Percentiles rank a stretch among this genome's conserved stretches.
Evolutionary conservation across 2,329 filamentous ascomycete species (phyloP).

Genomic region (Clonostachys rosea): DNA sequence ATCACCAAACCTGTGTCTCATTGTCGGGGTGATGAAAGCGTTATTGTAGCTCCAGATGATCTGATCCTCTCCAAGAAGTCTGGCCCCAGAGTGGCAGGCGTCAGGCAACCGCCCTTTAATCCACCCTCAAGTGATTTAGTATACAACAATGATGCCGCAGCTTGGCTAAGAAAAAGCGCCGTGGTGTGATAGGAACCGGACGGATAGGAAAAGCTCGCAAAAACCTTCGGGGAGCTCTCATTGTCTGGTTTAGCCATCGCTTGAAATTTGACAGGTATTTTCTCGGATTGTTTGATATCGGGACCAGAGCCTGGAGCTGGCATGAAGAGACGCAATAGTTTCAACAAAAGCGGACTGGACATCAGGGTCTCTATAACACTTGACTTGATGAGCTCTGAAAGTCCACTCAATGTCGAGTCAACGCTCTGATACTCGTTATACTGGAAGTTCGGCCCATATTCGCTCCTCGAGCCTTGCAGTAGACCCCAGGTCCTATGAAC

Average conservation of each 20-base stretch:
- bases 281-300: background rate
- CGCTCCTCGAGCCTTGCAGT: constrained; percentile 34
- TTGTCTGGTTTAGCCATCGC: background rate
- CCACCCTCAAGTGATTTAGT: background rate
- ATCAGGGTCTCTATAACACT: background rate
- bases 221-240: background rate
- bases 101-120: background rate
- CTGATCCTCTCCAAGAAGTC: background rate
- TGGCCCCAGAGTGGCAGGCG: background rate
- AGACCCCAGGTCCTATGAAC: constrained; percentile 63
- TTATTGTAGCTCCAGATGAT: background rate
- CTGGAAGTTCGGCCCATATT: constrained; percentile 58
- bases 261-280: background rate
- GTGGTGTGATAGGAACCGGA: background rate
- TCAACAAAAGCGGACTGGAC: background rate
- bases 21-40: background rate
- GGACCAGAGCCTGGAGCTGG: background rate
- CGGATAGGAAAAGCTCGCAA: background rate
- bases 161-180: background rate
- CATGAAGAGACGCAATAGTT: background rate
- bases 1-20: no score
- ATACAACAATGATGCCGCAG: background rate
- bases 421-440: constrained; percentile 46
- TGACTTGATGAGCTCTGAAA: background rate
- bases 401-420: background rate